phyloP scores from a whole-genome alignment of 2,329 filamentous ascomycete genomes.

The Davidsoniella virescens region DNA sequence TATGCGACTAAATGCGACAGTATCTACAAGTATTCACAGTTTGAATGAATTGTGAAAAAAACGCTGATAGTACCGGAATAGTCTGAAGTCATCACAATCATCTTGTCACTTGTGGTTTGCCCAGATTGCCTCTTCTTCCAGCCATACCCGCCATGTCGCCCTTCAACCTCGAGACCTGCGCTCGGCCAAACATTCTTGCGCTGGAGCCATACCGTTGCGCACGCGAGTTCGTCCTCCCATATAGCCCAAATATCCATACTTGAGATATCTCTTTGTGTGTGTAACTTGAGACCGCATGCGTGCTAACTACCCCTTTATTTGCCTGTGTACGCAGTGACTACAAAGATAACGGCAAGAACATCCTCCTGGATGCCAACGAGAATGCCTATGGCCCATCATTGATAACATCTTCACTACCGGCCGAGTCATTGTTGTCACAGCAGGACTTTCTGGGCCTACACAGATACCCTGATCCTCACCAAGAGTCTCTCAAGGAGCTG shows the following conservation, averaged over 20 bases:
- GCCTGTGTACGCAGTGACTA: constrained; percentile 55
- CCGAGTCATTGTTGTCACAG: constrained; percentile 22
- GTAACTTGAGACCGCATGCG: neutral
- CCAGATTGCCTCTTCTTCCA: neutral
- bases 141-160: constrained; percentile 31
- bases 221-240: constrained; percentile 46
- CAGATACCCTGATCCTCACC: constrained; percentile 94
- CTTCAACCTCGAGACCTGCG: constrained; percentile 60
- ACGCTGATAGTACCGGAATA: neutral
- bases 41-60: neutral
- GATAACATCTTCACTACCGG: constrained; percentile 29
- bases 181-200: constrained; percentile 59
- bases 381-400: constrained; percentile 86
- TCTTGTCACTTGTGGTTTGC: neutral
- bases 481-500: constrained; percentile 66
- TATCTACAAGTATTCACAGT: neutral
- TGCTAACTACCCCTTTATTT: neutral
- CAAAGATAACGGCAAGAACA: constrained; percentile 92
- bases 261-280: neutral
- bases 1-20: neutral
- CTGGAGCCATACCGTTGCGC: constrained; percentile 69
- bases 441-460: constrained; percentile 69
- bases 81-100: neutral
- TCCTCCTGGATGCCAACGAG: constrained; percentile 94
- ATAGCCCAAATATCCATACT: too few relatives aligned